Evolutionary conservation across 192 early-diverging fungal genomes (phyloP).

Genomic region (Entomortierella parvispora): DNA sequence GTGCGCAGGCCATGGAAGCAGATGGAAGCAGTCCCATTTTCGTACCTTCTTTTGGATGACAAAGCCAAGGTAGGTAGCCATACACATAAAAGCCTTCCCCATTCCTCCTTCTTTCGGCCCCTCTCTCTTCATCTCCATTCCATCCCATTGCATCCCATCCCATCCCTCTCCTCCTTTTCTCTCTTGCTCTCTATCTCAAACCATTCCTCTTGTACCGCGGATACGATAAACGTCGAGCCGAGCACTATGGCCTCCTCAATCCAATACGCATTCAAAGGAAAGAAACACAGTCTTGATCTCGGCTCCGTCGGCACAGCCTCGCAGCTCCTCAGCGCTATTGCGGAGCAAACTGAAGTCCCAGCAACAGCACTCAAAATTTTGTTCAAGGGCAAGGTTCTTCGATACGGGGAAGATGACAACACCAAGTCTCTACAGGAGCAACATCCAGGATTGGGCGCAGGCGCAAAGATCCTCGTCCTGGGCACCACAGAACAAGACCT

Average conservation of each 20-base stretch:
- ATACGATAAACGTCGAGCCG: too few relatives aligned
- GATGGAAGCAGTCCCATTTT: too few relatives aligned
- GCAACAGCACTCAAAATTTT: conserved; percentile 30
- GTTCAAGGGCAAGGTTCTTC: conserved; percentile 32
- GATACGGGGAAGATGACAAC: background rate
- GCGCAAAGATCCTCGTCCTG: conserved; percentile 38
- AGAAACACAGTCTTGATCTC: conserved; percentile 9
- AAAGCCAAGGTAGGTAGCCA: too few relatives aligned
- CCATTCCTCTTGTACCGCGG: too few relatives aligned
- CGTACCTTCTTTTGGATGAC: background rate
- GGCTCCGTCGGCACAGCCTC: background rate
- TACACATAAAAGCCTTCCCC: background rate
- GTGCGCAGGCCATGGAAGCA: too few relatives aligned
- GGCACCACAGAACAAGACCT: conserved; percentile 41
- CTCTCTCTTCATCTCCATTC: background rate
- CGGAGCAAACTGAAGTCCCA: conserved; percentile 20
- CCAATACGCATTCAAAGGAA: conserved; percentile 42
- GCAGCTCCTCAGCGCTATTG: conserved; percentile 12
- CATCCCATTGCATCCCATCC: background rate
- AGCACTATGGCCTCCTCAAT: conserved; percentile 16
- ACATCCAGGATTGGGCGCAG: conserved; percentile 9
- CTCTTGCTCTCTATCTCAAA: too few relatives aligned
- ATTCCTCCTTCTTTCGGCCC: background rate
- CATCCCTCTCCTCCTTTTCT: background rate
- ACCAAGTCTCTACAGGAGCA: conserved; percentile 7